Conservation (phyloP, 345 rosid species). For the Moricandia arvensis region DNA sequence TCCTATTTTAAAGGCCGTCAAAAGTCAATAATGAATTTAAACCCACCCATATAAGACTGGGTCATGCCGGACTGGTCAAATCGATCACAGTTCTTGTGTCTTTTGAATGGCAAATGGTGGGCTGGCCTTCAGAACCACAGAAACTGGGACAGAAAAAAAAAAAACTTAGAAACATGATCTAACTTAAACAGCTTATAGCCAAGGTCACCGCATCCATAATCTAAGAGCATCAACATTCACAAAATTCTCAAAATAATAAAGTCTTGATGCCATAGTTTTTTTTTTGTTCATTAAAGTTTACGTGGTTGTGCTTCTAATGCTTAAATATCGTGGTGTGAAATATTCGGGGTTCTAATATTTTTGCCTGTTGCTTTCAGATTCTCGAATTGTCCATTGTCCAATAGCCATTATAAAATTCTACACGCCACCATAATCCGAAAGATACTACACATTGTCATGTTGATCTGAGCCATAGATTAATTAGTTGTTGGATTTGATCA, state of each 20-base stretch:
- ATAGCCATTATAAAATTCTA: constrained; percentile 31
- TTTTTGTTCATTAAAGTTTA: neutral
- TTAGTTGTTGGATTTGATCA: constrained; percentile 30
- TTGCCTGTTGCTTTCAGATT: constrained; percentile 31
- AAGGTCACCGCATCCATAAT: neutral
- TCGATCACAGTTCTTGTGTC: neutral
- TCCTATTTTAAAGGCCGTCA: no score
- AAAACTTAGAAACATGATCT: no score
- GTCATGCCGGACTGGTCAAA: neutral
- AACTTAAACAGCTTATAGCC: no score
- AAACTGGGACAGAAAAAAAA: neutral
- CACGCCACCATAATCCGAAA: constrained; percentile 33
- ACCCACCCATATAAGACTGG: neutral
- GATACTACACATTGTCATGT: constrained; percentile 19
- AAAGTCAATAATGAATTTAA: neutral
- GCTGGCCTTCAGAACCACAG: neutral
- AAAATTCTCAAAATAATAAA: neutral
- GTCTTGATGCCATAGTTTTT: neutral
- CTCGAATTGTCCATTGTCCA: constrained; percentile 27
- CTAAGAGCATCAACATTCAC: neutral
- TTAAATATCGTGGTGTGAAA: constrained; percentile 10
- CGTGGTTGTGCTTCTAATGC: constrained; percentile 26
- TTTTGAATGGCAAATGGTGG: neutral
- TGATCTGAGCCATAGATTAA: constrained; percentile 18
- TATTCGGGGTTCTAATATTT: constrained; percentile 19